Conservation (phyloP, 169 alveolate species). For the Plasmodium yoelii region DNA sequence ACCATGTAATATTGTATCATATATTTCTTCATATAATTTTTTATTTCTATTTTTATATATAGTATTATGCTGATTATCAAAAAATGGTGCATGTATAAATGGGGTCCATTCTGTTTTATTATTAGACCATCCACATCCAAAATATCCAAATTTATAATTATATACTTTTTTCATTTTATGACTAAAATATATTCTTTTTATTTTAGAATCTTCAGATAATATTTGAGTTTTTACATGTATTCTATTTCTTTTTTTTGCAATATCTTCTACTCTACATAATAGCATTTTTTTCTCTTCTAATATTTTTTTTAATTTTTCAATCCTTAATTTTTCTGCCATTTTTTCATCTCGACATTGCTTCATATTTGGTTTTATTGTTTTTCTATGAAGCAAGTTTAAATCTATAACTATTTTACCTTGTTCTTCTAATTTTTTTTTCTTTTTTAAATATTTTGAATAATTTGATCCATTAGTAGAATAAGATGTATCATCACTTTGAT, state of each 20-base stretch:
- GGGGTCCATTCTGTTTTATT: conserved; percentile 77
- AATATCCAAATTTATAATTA: conserved; percentile 64
- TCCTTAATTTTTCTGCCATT: conserved; percentile 40
- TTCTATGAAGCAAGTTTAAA: conserved; percentile 10
- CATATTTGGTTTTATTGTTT: conserved; percentile 1
- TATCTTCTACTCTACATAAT: conserved; percentile 59
- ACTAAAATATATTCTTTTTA: conserved; percentile 71
- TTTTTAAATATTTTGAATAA: conserved; percentile 45
- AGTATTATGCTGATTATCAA: conserved; percentile 55
- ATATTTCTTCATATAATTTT: conserved; percentile 78
- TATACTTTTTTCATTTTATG: conserved; percentile 74
- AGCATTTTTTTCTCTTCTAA: conserved; percentile 73
- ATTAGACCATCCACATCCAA: conserved; percentile 77
- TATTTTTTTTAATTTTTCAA: conserved; percentile 16
- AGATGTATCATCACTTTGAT: conserved; percentile 47
- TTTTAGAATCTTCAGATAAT: conserved; percentile 69
- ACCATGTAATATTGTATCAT: conserved; percentile 83
- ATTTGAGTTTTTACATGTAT: conserved; percentile 66
- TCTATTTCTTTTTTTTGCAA: conserved; percentile 73
- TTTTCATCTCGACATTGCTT: conserved; percentile 23
- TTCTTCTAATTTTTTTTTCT: conserved; percentile 46
- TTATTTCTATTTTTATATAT: conserved; percentile 77
- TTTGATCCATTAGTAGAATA: conserved; percentile 71
- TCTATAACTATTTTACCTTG: conserved; percentile 74
- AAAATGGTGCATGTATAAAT: conserved; percentile 77